Evolutionary conservation across 2,329 filamentous ascomycete genomes (phyloP), one percentile per base, ranked within the genome.

Genomic region (Passalora sequoiae): DNA sequence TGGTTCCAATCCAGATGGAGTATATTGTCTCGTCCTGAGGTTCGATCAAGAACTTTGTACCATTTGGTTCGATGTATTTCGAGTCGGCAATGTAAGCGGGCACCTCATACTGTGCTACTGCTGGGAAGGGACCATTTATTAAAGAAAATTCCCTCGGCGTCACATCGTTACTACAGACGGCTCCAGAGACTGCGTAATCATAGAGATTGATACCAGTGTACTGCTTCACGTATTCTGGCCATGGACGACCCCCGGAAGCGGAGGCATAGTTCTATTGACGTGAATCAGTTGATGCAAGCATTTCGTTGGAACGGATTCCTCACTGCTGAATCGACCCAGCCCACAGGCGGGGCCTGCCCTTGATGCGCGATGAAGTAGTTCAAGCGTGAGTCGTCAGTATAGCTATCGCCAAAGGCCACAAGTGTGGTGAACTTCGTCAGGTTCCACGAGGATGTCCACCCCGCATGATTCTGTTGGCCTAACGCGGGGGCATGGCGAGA

Each of bases 1-100:
- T 91, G 17, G 84, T 89, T 3, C 86, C 86, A 55, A 89, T 88
- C 83, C 83, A 89, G 38, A 89, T 75, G 1, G 79, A 74, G 57
- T 88, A 89, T 2, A 86, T 79, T 0, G 84, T 86, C 50, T 81
- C 79, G 21, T 76, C 65, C 1, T 73, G 55, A 2, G 69, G 71
- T 33, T 69, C 66, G 24, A 63, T 58, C 44, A 76, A 63, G 57
- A 67, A 65, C 4, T 64, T 63, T 1, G 61, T 66, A 40, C 66
- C 67, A 41, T 68, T 65, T 1, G 61, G 47, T 10, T 50, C 44
- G 29, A 60, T 37, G 24, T 62, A 51, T 53, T 65, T 29, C 10
- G 53, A 56, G 58, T 74, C 71, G 6, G 69, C 66, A 25, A 71
- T 53, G 58, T 70, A 74, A 20, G 71, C 69, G 3, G 71, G 70